Evolutionary conservation across 257 asterid genomes (phyloP), one percentile per base, ranked within the genome.

Genomic region (Cordia subcordata): DNA sequence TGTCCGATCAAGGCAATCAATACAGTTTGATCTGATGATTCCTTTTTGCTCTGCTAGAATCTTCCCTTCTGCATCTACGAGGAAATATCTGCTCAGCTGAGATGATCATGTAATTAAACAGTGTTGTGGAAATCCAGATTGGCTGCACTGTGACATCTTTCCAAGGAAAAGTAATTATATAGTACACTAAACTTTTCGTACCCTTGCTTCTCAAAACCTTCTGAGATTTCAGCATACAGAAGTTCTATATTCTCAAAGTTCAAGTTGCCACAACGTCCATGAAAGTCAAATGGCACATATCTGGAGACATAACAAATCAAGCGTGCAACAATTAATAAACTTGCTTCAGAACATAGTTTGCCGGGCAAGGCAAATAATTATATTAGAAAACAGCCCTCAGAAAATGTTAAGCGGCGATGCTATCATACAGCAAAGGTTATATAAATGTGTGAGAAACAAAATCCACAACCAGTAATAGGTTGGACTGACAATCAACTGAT

Each of bases 61-160:
- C 82, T 76, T 64, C 63, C 92, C 90, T 72, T 77, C 94, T 75
- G 87, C 68, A 80, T 85, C 94, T 76, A 82, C 63, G 74, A 84
- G 83, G 81, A 83, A 83, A 86, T 82, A 93, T 86, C 99, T 93
- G 99, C 87, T 78, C 94, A 77, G 92, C 94, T 89, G 89, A 87
- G 82, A 84, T 68, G 11, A 77, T 80, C 75, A 68, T 74, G 73
- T 82, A 86, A 78, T 63, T 86, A 82, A 55, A 60, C 63, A 67
- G 81, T 72, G 76, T 68, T 64, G 82, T 68, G 72, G 77, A 76
- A 62, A 76, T 67, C 77, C 72, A 66, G 72, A 66, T 73, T 58
- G 59, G 72, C 60, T 75, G 64, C 69, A 67, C 67, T 59, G 57
- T 53, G 49, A 56, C 49, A 54, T 63, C 63, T 66, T 56, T 58